Evolutionary conservation across 78 protist genomes (phyloP), one percentile per base, ranked within the genome.

Genomic region (Dictyostelium firmibasis): DNA sequence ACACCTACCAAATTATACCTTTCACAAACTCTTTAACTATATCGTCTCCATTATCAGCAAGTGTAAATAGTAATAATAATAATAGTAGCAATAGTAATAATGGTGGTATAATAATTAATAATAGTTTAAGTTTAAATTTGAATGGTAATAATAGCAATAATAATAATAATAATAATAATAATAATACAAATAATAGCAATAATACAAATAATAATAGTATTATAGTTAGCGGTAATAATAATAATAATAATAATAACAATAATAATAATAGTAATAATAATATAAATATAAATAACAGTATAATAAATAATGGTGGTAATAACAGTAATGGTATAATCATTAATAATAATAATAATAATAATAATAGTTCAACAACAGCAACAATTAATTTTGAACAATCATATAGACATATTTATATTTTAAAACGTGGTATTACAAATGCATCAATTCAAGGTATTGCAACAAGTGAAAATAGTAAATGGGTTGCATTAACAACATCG

Each of bases 371-470:
- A 11, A 64, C 33, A 20, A n/a, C 3, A 23, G 0, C 29, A 0
- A 20, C 11, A 25, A 25, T 11, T 11, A 25, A 67, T 67, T 27
- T 11, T 67, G 35, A 27, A 27, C 83, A 86, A 20, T 50, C 84
- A 76, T 81, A 36, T 69, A 78, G 94, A 89, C 94, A 89, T 23
- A 78, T 89, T 38, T 89, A 89, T 89, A 75, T 89, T n/a, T 81
- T 89, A 70, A 89, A 89, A 81, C 83, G 94, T 79, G 94, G 94
- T 62, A 89, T 89, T 35, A 89, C 94, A 23, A 89, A 89, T 81
- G 94, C 94, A 9, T 89, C 94, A 18, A 81, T 89, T 70, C 94
- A 89, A 89, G 87, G 94, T 41, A 78, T 89, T 11, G n/a, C 60
- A 44, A 50, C 83, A 5, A 89, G 74, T 81, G 94, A 89, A 67